A percentile compares a stretch with the other conserved stretches of the same genome.
Conservation (phyloP, 148 eudicot genomes). For the Pharnaceum exiguum region DNA sequence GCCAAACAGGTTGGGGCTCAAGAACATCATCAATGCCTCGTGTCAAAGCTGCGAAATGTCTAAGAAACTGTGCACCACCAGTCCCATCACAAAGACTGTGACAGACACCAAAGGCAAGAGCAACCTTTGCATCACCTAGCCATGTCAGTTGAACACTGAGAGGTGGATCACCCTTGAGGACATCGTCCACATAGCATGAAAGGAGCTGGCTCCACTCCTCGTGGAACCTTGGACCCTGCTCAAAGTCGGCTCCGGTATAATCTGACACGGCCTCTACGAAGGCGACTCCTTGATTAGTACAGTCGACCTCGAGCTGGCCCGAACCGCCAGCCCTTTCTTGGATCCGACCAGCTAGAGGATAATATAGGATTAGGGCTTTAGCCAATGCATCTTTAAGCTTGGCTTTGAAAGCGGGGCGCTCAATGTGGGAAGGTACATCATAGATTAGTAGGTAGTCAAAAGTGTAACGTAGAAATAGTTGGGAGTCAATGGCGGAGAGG, state of each 20-base stretch:
- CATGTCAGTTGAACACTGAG: constrained; percentile 77
- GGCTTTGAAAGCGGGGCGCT: constrained; percentile 17
- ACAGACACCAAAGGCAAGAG: constrained; percentile 53
- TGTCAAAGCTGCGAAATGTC: constrained; percentile 48
- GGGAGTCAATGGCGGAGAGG: constrained; percentile 81
- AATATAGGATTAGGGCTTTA: constrained; percentile 57
- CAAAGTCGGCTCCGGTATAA: constrained; percentile 32
- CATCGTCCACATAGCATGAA: constrained; percentile 43
- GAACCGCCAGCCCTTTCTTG: constrained; percentile 21
- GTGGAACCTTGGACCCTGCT: constrained; percentile 42
- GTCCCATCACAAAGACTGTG: constrained; percentile 72
- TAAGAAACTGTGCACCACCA: constrained; percentile 56
- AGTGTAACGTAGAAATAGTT: constrained; percentile 68
- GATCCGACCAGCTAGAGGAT: constrained; percentile 70
- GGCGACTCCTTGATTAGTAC: constrained; percentile 47
- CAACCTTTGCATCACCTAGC: constrained; percentile 57
- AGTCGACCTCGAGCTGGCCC: constrained; percentile 53
- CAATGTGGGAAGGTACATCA: constrained; percentile 6
- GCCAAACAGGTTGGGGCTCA: constrained; percentile 46
- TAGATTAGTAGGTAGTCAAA: constrained; percentile 66
- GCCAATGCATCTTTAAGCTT: constrained; percentile 45
- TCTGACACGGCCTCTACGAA: constrained; percentile 60
- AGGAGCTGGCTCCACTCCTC: constrained; percentile 56
- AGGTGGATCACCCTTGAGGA: constrained; percentile 51
- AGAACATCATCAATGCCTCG: constrained; percentile 16